Conservation (phyloP, 257 asterid genomes). For the Primulina tabacum region DNA sequence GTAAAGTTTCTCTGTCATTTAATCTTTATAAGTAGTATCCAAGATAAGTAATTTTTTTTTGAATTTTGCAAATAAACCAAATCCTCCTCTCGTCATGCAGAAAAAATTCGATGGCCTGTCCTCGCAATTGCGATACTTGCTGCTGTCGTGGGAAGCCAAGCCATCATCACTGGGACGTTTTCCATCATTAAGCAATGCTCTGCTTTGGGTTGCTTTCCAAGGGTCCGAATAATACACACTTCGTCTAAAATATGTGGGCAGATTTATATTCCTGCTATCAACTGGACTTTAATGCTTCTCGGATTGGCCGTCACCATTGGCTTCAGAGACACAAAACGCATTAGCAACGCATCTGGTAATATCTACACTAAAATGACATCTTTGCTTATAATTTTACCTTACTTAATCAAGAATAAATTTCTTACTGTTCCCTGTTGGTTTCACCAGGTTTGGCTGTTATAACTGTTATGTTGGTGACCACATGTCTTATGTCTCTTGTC, state of each 20-base stretch:
- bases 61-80: background rate
- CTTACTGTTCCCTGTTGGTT: conserved; percentile 23
- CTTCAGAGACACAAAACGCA: conserved; percentile 87
- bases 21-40: background rate
- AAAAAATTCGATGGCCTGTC: conserved; percentile 82
- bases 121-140: conserved; percentile 95
- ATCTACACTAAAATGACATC: background rate
- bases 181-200: conserved; percentile 94
- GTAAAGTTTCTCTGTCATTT: conserved; percentile 1
- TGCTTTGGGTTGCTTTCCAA: conserved; percentile 91
- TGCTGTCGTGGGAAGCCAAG: conserved; percentile 98
- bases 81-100: conserved; percentile 31
- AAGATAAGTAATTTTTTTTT: background rate
- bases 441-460: conserved; percentile 87
- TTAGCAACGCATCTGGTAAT: conserved; percentile 91
- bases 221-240: conserved; percentile 78
- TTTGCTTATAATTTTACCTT: too few species aligned
- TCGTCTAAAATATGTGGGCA: conserved; percentile 87
- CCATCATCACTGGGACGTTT: conserved; percentile 87
- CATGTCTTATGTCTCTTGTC: conserved; percentile 90
- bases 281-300: conserved; percentile 86
- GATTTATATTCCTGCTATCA: conserved; percentile 91
- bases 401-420: background rate
- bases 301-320: conserved; percentile 93
- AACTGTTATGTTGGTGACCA: conserved; percentile 94